Evolutionary conservation across 352 stramenopile species (phyloP).

Genomic region (Phytophthora hybrid): DNA sequence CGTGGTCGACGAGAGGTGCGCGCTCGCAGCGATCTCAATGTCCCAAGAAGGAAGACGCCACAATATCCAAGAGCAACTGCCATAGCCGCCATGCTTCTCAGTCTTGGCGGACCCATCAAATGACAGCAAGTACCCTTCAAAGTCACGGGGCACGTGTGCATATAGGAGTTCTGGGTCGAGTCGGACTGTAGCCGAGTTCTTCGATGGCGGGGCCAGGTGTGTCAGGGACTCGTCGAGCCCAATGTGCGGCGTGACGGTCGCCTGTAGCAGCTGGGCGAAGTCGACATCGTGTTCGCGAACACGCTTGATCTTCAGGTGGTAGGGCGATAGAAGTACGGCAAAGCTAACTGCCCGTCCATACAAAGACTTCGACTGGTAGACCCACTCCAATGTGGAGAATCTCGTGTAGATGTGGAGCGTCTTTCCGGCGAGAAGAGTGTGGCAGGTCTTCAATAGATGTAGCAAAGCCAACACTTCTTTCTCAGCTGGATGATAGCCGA

Average conservation of each 20-base stretch:
- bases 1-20: neutral
- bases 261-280: too few relatives aligned
- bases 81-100: neutral
- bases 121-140: neutral
- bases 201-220: too few relatives aligned
- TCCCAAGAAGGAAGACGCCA: neutral
- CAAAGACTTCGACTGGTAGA: neutral
- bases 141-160: neutral
- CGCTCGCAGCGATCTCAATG: neutral
- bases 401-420: neutral
- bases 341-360: too few relatives aligned
- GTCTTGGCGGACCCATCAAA: neutral
- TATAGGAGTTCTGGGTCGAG: neutral
- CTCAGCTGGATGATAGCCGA: slow-evolving; percentile 4
- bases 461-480: slow-evolving; percentile 6
- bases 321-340: too few relatives aligned
- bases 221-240: too few relatives aligned
- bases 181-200: too few relatives aligned
- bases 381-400: slow-evolving; percentile 6
- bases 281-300: too few relatives aligned
- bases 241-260: too few relatives aligned
- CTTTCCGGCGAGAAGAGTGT: neutral
- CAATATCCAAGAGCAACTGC: neutral
- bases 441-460: neutral
- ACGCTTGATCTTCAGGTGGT: too few relatives aligned